These are phyloP conservation scores for Gossypium longicalyx DNA, from an alignment of 345 rosid species.

Conservation along the genomic window DNA sequence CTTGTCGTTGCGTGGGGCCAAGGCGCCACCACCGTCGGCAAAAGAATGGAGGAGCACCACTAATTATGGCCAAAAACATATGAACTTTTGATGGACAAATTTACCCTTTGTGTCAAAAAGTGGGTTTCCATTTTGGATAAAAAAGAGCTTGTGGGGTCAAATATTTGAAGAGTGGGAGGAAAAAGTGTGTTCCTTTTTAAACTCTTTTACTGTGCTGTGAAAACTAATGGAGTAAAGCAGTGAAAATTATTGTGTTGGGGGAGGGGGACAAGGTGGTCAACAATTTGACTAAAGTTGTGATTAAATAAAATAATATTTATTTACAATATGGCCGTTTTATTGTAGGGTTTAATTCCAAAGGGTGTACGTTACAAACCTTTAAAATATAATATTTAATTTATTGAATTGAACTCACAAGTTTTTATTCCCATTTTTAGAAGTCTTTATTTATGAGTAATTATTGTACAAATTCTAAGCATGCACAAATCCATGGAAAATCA, in stretches of 20 bases:
- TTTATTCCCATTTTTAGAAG: not conserved
- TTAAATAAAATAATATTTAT: not conserved
- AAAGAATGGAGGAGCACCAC: constrained; percentile 15
- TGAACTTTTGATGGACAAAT: not conserved
- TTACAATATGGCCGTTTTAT: not conserved
- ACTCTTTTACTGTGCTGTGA: not conserved
- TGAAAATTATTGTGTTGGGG: not conserved
- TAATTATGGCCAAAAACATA: not conserved
- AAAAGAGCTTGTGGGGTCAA: not conserved
- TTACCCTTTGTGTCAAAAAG: constrained; percentile 1
- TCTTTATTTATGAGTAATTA: not conserved
- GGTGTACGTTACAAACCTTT: not conserved
- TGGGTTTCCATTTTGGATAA: not conserved
- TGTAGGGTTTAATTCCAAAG: not conserved
- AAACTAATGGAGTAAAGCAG: not conserved
- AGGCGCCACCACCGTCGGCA: constrained; percentile 14
- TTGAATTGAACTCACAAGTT: not conserved
- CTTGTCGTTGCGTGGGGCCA: constrained; percentile 17
- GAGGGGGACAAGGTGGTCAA: not conserved
- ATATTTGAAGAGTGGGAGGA: not conserved
- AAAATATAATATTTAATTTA: not conserved
- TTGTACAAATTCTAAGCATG: not conserved
- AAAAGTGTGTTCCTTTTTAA: not conserved
- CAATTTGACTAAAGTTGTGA: not conserved
- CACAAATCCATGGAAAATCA: not conserved